Base-by-base conservation (phyloP, 192 early-diverging fungal species). In the Backusella circina region DNA sequence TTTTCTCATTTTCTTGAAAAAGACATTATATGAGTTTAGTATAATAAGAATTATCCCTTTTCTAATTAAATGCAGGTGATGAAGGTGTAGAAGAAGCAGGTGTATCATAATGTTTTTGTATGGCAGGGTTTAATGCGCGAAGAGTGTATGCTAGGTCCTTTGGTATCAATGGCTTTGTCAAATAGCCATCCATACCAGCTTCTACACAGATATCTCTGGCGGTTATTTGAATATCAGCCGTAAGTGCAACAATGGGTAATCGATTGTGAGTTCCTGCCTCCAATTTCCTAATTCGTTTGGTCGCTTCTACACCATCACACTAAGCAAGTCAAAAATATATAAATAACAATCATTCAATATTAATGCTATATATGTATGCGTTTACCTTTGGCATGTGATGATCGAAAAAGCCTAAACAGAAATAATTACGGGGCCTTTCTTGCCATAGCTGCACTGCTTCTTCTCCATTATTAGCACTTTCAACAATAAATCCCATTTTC, bases 341-440 rank as follows among this genome's bases (percentile, higher is more conserved):
- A n/a, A n/a, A n/a, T n/a, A n/a, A n/a, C n/a, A n/a, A n/a, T n/a
- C n/a, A n/a, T n/a, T n/a, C n/a, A n/a, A n/a, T n/a, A n/a, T n/a
- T n/a, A n/a, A n/a, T n/a, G n/a, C n/a, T n/a, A n/a, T n/a, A n/a
- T n/a, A n/a, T n/a, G n/a, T n/a, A n/a, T n/a, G n/a, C n/a, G n/a
- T 71, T 79, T 82, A 86, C 79, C 75, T 81, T 81, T 5, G 84
- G 86, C 86, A 87, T 87, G 50, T 87, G 86, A 39, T 87, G 86
- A 66, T 87, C 86, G 80, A 87, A 84, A 64, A 87, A 85, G 1
- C 81, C 83, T 50, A 86, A 44, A 15, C 75, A 84, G 44, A 77
- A 86, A 35, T 86, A 79, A 65, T 81, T 73, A 31, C 77, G 47
- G n/a, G 82, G 79, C 30, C 82, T 71, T 10, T 80, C 39, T 23